Conservation (phyloP, 306 rosid genomes). For the Vicia villosa region DNA sequence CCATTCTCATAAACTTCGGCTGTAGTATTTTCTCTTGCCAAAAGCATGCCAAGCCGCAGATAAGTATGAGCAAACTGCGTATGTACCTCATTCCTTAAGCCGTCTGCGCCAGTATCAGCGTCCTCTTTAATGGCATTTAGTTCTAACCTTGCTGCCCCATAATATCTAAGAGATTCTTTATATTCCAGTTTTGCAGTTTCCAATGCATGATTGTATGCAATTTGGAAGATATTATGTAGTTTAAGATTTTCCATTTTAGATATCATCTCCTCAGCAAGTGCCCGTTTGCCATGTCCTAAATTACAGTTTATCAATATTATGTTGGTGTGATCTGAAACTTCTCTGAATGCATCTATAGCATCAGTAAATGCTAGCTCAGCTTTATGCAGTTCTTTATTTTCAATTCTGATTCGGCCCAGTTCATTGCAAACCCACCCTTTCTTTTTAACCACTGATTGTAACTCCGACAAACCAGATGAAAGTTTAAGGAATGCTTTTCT, state of each 20-base stretch:
- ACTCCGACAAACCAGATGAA: slow-evolving; percentile 68
- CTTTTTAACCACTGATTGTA: slow-evolving; percentile 71
- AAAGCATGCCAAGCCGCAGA: slow-evolving; percentile 93
- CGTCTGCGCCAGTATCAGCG: slow-evolving; percentile 46
- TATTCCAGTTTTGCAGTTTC: slow-evolving; percentile 85
- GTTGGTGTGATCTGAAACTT: slow-evolving; percentile 87
- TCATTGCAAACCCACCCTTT: slow-evolving; percentile 97
- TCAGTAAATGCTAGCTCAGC: slow-evolving; percentile 81
- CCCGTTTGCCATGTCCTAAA: slow-evolving; percentile 94
- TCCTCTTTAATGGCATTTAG: slow-evolving; percentile 54
- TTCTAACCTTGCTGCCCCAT: slow-evolving; percentile 85
- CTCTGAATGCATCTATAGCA: slow-evolving; percentile 90
- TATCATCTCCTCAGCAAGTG: slow-evolving; percentile 85
- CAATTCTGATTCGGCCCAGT: slow-evolving; percentile 82
- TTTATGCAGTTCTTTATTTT: slow-evolving; percentile 62
- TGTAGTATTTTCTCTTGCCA: slow-evolving; percentile 81
- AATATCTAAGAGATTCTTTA: slow-evolving; percentile 79
- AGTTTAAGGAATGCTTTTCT: slow-evolving; percentile 65
- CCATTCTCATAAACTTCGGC: slow-evolving; percentile 72
- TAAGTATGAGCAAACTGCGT: slow-evolving; percentile 90
- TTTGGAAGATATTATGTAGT: slow-evolving; percentile 52
- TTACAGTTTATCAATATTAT: slow-evolving; percentile 86
- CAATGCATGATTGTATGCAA: slow-evolving; percentile 69
- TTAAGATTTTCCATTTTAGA: slow-evolving; percentile 67
- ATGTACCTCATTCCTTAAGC: slow-evolving; percentile 73